Base-by-base conservation (phyloP, 306 rosid genomes). In the Corylus americana region DNA sequence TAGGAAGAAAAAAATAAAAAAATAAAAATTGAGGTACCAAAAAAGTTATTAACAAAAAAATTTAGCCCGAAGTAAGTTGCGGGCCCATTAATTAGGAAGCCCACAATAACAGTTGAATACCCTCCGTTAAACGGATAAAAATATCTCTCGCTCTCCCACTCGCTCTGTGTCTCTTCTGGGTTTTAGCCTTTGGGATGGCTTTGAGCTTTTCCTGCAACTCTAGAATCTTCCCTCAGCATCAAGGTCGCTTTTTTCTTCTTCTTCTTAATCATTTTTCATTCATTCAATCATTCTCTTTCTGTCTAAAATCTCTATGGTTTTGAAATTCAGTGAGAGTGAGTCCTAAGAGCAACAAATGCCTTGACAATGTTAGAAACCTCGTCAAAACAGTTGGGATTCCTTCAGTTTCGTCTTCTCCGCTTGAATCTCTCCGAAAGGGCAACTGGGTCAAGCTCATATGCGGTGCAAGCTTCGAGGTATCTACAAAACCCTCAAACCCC, bases 391-490 rank as follows among this genome's bases (percentile, higher is more conserved):
- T 75, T 35, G 87, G 87, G 78, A 50, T 84, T 79, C 75, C 90
- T 74, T 82, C 84, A 35, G 62, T 84, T 47, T 59, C 81, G 51
- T 83, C 89, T 47, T 80, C 91, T 74, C 97, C 98, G 8, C 54
- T 75, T 11, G 77, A 84, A 61, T 84, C 90, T 14, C 90, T 88
- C 29, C 90, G 78, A 77, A 82, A 75, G 55, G 92, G 92, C 11
- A 68, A 86, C 76, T 88, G 92, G 92, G 88, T 88, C 77, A 88
- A 88, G 87, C 92, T 88, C 82, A 88, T 88, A n/a, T 84, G 92
- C 47, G 92, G 92, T 29, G 92, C 92, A 76, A 94, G 98, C 81
- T 94, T 94, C 79, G 97, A 92, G 90, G 97, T 91, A 70, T 39
- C 64, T 68, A 50, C 59, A 44, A 67, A 20, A 17, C 42, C 57